Conservation (phyloP, 2,329 filamentous ascomycete genomes). For the Exserohilum rostratum region DNA sequence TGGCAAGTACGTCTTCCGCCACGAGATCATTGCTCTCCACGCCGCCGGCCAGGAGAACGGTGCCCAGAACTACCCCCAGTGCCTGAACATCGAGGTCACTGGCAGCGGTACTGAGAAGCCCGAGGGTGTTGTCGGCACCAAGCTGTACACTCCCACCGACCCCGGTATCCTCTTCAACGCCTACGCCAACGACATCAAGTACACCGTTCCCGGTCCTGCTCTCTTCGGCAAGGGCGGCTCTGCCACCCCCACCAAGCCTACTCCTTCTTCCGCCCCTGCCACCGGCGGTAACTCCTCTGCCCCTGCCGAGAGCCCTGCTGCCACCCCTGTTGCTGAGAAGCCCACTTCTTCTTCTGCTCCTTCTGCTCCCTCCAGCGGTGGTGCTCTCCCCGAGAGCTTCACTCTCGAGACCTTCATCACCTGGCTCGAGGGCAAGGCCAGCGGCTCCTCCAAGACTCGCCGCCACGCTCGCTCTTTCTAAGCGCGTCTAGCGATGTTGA, state of each 20-base stretch:
- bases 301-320: conserved; percentile 4
- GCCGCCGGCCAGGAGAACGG: conserved; percentile 52
- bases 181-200: conserved; percentile 44
- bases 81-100: conserved; percentile 58
- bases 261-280: conserved; percentile 18
- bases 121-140: conserved; percentile 58
- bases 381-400: conserved; percentile 37
- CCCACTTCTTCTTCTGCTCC: conserved; percentile 19
- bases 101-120: conserved; percentile 53
- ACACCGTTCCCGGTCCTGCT: conserved; percentile 53
- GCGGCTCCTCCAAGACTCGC: conserved; percentile 28
- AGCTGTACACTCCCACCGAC: conserved; percentile 53
- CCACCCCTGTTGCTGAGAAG: conserved; percentile 7
- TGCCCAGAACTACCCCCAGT: conserved; percentile 61
- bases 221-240: conserved; percentile 30
- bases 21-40: conserved; percentile 62
- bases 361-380: conserved; percentile 22
- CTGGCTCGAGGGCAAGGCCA: conserved; percentile 40
- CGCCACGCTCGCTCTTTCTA: conserved; percentile 38
- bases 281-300: conserved; percentile 7
- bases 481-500: not conserved
- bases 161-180: conserved; percentile 53
- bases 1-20: conserved; percentile 62
- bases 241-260: conserved; percentile 18
- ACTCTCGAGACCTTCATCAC: conserved; percentile 43